phyloP scores from a whole-genome alignment of 2,329 filamentous ascomycete species.

The Neofusicoccum sp. region DNA sequence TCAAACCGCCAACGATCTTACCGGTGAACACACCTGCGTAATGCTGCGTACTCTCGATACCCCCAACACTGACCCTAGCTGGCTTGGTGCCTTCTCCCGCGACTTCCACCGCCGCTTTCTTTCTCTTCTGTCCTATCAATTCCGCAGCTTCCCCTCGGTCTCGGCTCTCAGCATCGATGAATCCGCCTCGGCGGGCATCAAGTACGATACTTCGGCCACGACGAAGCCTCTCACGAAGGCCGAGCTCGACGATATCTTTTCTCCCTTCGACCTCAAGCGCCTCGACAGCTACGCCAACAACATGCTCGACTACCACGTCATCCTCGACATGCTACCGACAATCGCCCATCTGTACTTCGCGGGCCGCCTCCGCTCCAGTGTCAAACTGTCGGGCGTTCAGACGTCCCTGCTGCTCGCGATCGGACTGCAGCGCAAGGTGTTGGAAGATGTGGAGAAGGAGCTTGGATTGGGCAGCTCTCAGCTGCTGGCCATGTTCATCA shows the following conservation, averaged over 20 bases:
- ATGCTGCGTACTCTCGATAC: conserved; percentile 81
- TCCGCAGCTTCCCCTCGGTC: conserved; percentile 76
- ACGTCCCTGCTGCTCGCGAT: conserved; percentile 80
- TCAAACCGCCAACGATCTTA: conserved; percentile 94
- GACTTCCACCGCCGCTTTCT: conserved; percentile 97
- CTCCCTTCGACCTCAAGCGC: conserved; percentile 92
- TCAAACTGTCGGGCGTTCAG: conserved; percentile 81
- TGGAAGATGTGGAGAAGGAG: conserved; percentile 80
- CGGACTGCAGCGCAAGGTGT: conserved; percentile 85
- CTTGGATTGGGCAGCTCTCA: conserved; percentile 74
- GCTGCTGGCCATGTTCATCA: conserved; percentile 94
- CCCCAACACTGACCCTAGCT: conserved; percentile 59
- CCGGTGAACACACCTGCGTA: conserved; percentile 95
- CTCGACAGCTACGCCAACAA: conserved; percentile 95
- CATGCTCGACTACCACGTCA: conserved; percentile 96
- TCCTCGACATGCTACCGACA: conserved; percentile 85
- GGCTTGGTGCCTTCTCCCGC: conserved; percentile 87
- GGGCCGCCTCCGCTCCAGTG: conserved; percentile 66
- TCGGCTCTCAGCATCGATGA: conserved; percentile 87
- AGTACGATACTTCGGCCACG: conserved; percentile 61
- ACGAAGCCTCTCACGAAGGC: conserved; percentile 66
- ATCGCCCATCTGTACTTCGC: conserved; percentile 86
- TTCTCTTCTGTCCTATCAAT: conserved; percentile 87
- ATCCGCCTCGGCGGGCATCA: conserved; percentile 73
- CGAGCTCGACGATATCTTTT: conserved; percentile 77